These are phyloP conservation scores for Exophiala sp. DNA, from an alignment of 2,329 filamentous ascomycete species.

Conservation along the genomic window DNA sequence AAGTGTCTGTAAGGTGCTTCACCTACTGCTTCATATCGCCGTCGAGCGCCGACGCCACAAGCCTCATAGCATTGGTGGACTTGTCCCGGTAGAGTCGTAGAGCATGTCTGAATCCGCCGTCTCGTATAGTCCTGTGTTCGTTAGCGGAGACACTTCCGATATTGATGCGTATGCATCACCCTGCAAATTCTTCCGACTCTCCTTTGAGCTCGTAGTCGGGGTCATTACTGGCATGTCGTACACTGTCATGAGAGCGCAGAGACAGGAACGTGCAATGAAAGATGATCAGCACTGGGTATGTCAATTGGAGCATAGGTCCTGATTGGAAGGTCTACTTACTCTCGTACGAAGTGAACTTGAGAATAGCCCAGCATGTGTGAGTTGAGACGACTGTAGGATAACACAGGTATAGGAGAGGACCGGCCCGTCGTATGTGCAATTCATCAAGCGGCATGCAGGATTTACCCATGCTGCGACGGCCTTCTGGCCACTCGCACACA, in stretches of 20 bases:
- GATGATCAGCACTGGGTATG: conserved; percentile 48
- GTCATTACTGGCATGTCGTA: conserved; percentile 35
- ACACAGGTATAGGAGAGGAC: conserved; percentile 40
- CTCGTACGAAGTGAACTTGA: conserved; percentile 56
- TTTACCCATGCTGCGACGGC: conserved; percentile 39
- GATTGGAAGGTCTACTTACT: conserved; percentile 34
- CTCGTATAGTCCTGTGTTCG: conserved; percentile 47
- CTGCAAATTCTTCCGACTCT: conserved; percentile 49
- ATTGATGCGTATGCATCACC: conserved; percentile 34
- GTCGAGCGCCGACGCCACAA: conserved; percentile 55
- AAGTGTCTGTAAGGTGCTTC: background rate
- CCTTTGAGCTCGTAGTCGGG: conserved; percentile 49
- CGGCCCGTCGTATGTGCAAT: conserved; percentile 37
- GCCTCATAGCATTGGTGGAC: conserved; percentile 50
- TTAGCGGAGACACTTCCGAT: background rate
- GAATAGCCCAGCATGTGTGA: conserved; percentile 47
- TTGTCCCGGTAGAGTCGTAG: conserved; percentile 54
- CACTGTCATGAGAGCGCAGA: conserved; percentile 55
- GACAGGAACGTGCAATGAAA: conserved; percentile 57
- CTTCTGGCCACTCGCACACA: conserved; percentile 48
- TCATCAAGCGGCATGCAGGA: conserved; percentile 52
- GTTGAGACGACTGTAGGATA: conserved; percentile 27
- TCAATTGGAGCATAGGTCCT: conserved; percentile 1
- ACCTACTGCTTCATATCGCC: conserved; percentile 50
- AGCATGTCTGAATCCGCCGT: conserved; percentile 51